Evolutionary conservation across 106 monocot species (phyloP), one percentile per base, ranked within the genome.

Genomic region (Chionographis japonica): DNA sequence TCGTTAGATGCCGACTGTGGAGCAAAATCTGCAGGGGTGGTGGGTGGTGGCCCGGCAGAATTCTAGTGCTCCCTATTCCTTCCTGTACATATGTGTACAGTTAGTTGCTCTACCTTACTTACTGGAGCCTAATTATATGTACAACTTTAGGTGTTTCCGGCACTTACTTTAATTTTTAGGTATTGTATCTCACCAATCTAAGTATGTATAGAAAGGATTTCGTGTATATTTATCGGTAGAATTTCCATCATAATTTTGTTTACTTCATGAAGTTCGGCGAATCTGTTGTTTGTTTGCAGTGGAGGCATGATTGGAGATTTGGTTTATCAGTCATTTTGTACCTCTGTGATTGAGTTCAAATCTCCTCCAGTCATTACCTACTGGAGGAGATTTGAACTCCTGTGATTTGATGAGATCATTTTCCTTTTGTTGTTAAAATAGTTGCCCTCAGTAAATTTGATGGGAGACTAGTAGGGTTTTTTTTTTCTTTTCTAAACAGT

Each of bases 61-160:
- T 41, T 60, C 43, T 73, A 62, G 60, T 66, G 60, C 43, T 27
- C n/a, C 13, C 9, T 3, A 52, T 60, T 59, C 39, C 27, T 72
- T 58, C 53, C 6, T 82, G 75, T 72, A 85, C 52, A 85, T 85
- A 73, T 76, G 75, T 84, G 79, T 84, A 72, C 67, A 79, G 67
- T 65, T 27, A 27, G 27, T 27, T 27, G 19, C 65, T 68, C 12
- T 52, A 8, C 17, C 49, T 52, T 62, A 56, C 37, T 69, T 11
- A 38, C 58, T 7, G 13, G 16, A 40, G 12, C 16, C 37, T 50
- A 40, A 40, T 51, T 8, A 5, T 36, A 12, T 53, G 15, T 67
- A 40, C 19, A 64, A 52, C 39, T 15, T 77, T 65, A 70, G 77
- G 63, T 77, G 66, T 66, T 46, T 50, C 8, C 64, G 55, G 38